phyloP scores from a whole-genome alignment of 257 asterid genomes.

The Catharanthus roseus region DNA sequence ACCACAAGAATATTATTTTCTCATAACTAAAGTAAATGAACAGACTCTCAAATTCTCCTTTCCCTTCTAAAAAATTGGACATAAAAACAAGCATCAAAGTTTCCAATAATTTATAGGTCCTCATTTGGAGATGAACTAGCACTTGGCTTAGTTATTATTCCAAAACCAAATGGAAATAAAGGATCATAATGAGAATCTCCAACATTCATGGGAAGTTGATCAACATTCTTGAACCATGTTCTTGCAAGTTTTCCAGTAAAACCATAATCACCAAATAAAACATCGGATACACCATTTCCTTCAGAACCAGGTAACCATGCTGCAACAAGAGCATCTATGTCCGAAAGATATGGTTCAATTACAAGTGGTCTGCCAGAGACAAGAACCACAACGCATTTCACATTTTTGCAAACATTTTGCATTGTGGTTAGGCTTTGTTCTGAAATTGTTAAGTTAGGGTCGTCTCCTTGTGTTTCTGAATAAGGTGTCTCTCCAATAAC shows the following conservation, averaged over 20 bases:
- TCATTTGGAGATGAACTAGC: neutral
- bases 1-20: too few relatives aligned
- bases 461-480: slow-evolving; percentile 44
- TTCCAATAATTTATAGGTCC: neutral
- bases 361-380: slow-evolving; percentile 51
- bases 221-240: slow-evolving; percentile 56
- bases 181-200: slow-evolving; percentile 63
- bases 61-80: too few relatives aligned
- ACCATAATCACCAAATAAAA: slow-evolving; percentile 49
- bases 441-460: slow-evolving; percentile 33
- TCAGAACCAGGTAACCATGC: slow-evolving; percentile 68
- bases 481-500: slow-evolving; percentile 53
- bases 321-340: slow-evolving; percentile 50
- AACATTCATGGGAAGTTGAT: slow-evolving; percentile 59
- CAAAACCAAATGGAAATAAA: slow-evolving; percentile 49
- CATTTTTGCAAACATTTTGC: slow-evolving; percentile 30
- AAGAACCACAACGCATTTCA: slow-evolving; percentile 45
- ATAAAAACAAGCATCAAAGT: neutral
- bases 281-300: slow-evolving; percentile 58
- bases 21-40: too few relatives aligned
- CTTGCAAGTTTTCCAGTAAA: slow-evolving; percentile 55
- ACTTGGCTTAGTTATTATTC: slow-evolving; percentile 31
- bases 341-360: slow-evolving; percentile 37
- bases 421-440: slow-evolving; percentile 35
- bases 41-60: too few relatives aligned